phyloP scores from a whole-genome alignment of 441 rosid species.

The Daphne laureola region DNA sequence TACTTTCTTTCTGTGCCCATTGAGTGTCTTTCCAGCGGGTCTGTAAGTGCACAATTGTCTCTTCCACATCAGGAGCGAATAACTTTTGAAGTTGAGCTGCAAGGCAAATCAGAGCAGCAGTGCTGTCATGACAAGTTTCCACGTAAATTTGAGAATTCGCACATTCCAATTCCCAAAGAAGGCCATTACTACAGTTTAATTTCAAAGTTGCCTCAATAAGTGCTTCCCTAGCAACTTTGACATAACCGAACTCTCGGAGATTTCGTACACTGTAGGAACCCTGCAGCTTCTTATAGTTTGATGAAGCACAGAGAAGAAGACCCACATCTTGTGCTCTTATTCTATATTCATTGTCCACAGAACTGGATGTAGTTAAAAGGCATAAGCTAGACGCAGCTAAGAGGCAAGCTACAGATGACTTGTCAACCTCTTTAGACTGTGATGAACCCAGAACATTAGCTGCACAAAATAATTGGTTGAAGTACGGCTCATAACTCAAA shows the following conservation, averaged over 20 bases:
- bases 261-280: slow-evolving; percentile 51
- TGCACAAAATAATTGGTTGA: slow-evolving; percentile 26
- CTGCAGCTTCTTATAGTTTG: slow-evolving; percentile 39
- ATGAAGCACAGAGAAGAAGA: slow-evolving; percentile 58
- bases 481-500: slow-evolving; percentile 81
- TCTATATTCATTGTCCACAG: slow-evolving; percentile 40
- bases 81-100: slow-evolving; percentile 80
- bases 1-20: slow-evolving; percentile 42
- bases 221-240: slow-evolving; percentile 77
- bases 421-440: slow-evolving; percentile 16
- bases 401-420: slow-evolving; percentile 55
- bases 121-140: slow-evolving; percentile 88
- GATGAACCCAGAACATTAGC: slow-evolving; percentile 26
- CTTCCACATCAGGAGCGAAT: slow-evolving; percentile 92
- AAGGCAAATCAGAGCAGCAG: slow-evolving; percentile 68
- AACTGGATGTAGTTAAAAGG: slow-evolving; percentile 37
- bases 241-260: slow-evolving; percentile 67
- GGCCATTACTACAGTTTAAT: slow-evolving; percentile 48
- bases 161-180: slow-evolving; percentile 80
- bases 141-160: slow-evolving; percentile 55
- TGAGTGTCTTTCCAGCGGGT: slow-evolving; percentile 70
- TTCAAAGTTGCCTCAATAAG: slow-evolving; percentile 61
- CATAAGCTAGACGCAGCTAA: slow-evolving; percentile 83
- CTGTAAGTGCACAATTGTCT: slow-evolving; percentile 80
- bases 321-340: slow-evolving; percentile 83